Conservation (phyloP, 2,329 filamentous ascomycete genomes). For the Fusarium bulbicola region DNA sequence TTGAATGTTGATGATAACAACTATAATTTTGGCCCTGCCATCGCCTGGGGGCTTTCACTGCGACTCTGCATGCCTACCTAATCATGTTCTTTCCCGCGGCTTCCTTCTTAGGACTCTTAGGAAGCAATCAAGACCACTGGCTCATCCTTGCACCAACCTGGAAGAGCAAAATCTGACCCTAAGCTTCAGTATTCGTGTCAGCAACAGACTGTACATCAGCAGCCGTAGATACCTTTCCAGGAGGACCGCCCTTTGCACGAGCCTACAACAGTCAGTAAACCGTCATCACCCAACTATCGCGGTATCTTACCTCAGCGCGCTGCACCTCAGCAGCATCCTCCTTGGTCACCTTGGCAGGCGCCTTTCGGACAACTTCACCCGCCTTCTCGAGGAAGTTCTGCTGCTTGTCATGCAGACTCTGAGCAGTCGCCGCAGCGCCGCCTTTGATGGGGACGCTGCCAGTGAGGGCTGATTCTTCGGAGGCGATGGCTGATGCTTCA, state of each 20-base stretch:
- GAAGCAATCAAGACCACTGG: accelerated
- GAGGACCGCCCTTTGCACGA: not conserved
- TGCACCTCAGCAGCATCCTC: not conserved
- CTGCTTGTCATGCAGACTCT: not conserved
- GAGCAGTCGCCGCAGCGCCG: not conserved
- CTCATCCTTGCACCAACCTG: not conserved
- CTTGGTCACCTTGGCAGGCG: not conserved
- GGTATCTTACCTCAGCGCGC: not conserved
- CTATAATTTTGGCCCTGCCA: accelerated
- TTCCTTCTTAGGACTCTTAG: no score
- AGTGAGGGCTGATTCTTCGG: constrained; percentile 25
- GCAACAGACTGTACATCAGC: not conserved
- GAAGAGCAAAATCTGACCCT: accelerated
- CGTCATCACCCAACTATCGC: accelerated
- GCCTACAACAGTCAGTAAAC: not conserved
- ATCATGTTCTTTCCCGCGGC: not conserved
- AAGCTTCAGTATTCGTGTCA: not conserved
- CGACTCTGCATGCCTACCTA: accelerated
- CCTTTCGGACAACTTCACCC: not conserved
- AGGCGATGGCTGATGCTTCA: constrained; percentile 10
- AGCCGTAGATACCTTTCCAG: not conserved
- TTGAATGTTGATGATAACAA: accelerated
- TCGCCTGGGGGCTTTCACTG: accelerated
- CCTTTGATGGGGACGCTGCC: constrained; percentile 18
- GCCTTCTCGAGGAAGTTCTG: not conserved